These are phyloP conservation scores for Platanus orientalis DNA, from an alignment of 164 flowering plant species.

Conservation along the genomic window DNA sequence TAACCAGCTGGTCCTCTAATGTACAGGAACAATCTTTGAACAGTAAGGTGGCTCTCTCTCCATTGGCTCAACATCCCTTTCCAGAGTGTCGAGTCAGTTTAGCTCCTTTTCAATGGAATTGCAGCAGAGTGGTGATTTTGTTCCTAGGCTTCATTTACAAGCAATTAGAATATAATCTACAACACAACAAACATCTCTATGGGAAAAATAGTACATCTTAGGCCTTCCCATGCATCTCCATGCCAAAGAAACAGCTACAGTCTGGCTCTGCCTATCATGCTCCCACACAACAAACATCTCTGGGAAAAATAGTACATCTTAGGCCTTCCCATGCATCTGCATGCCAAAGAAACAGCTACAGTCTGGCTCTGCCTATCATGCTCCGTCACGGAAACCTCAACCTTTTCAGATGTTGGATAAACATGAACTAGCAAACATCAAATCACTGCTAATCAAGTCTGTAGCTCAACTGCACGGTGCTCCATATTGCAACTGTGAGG, in stretches of 20 bases:
- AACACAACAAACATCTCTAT: not conserved
- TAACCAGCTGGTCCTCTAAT: too few relatives aligned
- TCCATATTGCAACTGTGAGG: not conserved
- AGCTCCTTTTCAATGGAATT: not conserved
- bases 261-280: not conserved
- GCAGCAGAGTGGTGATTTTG: not conserved
- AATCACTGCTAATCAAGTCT: not conserved
- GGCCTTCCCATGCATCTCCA: not conserved
- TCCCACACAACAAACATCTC: too few relatives aligned
- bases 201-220: not conserved
- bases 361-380: not conserved
- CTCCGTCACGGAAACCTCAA: not conserved
- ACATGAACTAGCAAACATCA: not conserved
- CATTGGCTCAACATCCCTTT: not conserved
- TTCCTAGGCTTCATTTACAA: not conserved
- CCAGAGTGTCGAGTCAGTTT: not conserved
- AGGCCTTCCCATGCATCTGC: not conserved
- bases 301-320: too few relatives aligned
- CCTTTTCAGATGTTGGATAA: not conserved
- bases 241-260: not conserved
- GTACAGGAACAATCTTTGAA: too few relatives aligned
- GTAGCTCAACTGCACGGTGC: not conserved
- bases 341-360: not conserved
- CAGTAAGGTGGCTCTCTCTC: not conserved
- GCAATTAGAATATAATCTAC: not conserved